Evolutionary conservation across 495 filamentous ascomycete species (phyloP), one percentile per base, ranked within the genome.

Genomic region (Tuber microsphaerosporum): DNA sequence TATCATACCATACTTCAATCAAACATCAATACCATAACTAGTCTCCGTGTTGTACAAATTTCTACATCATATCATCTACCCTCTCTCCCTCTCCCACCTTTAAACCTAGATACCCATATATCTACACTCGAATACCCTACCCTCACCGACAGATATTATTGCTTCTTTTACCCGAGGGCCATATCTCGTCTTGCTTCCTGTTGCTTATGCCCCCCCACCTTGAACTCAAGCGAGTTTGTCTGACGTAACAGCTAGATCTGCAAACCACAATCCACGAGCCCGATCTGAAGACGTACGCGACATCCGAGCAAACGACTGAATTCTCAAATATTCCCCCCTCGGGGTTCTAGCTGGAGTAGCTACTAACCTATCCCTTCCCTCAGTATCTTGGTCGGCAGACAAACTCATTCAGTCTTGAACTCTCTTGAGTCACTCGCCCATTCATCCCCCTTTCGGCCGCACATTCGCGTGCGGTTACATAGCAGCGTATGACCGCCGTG

Each of bases 401-500:
- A 61, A 26, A 26, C n/a, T 26, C 51, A 4, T 61, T 26, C 10
- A 26, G n/a, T 61, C 51, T 26, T 56, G 48, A 61, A 61, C n/a
- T 26, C 56, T 17, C 26, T 26, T 31, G 56, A 65, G 48, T 14
- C 22, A 14, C 48, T 56, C 22, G n/a, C 3, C n/a, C 48, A 56
- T 26, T 56, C 22, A 56, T 14, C 48, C 22, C 48, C 48, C 22
- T 14, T 34, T 31, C 26, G 56, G 14, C 56, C 56, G 56, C 56
- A 65, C 56, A 65, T 65, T 78, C 73, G 45, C 71, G 76, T 75
- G 76, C 76, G 76, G 76, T 61, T 77, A 76, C 61, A 68, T 75
- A 79, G 76, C 73, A 79, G 77, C 77, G 75, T 75, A 99, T 99
- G 95, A 99, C 95, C 89, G 95, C 95, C 85, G 94, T 99, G 85